Evolutionary conservation across 768 basidiomycete genomes (phyloP), one percentile per base, ranked within the genome.

Genomic region (Podaxis carcinomalis): DNA sequence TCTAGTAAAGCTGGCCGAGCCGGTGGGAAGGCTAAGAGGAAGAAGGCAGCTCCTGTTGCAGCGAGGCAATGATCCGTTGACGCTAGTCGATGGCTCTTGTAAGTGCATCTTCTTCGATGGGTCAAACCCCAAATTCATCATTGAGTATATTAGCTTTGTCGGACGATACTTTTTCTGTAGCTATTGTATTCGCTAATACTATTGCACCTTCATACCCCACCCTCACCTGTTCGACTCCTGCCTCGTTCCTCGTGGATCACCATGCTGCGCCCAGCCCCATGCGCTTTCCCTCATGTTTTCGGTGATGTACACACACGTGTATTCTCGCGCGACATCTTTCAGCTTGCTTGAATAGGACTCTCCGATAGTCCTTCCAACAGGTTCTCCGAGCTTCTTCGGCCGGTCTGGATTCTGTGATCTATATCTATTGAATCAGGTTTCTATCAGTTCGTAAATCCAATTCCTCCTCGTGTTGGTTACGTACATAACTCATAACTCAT

Each of bases 21-120:
- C 2, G 37, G 39, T 36, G 54, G 59, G 39, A 61, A 57, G 37
- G 32, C 59, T 21, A 61, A 51, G 50, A 39, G 46, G 54, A 64
- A 51, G 54, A 56, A 49, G 32, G 32, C 32, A 23, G 23, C 40
- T 19, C 51, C 51, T 21, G 51, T 27, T 23, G 40, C 35, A 32
- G 58, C 58, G 6, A 51, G 27, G 9, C 16, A 53, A 10, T 59
- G 51, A 52, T 40, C 40, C 40, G n/a, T 42, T n/a, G 46, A 19
- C 46, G 19, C 46, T 10, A 47, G 3, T 49, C 21, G 4, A 4
- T 49, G 19, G 7, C 25, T 25, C 44, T 23, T 39, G 56, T 57
- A 14, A 46, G 56, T 35, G 10, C 16, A n/a, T 21, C 19, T 28
- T 5, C 23, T 14, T 57, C 27, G 19, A 28, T 35, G n/a, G 9